phyloP scores from a whole-genome alignment of 345 rosid species.

The Linum tenue region DNA sequence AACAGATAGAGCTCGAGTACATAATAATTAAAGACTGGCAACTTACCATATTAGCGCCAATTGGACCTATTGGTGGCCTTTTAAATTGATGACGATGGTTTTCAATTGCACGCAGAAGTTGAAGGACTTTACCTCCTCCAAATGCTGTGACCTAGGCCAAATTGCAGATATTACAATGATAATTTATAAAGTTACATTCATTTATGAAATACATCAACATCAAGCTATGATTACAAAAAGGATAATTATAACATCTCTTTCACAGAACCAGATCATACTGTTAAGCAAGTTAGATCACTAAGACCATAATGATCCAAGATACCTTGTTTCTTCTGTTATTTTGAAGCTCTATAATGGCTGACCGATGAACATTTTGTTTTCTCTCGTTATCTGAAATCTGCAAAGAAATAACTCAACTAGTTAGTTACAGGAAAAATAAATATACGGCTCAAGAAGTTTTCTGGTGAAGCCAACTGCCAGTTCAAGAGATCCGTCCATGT shows the following conservation, averaged over 20 bases:
- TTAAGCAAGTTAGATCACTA: neutral
- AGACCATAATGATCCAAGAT: conserved; percentile 8
- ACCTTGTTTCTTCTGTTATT: conserved; percentile 74
- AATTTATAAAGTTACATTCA: too few relatives aligned
- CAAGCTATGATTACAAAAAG: too few relatives aligned
- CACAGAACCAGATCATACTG: too few relatives aligned
- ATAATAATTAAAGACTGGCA: too few relatives aligned
- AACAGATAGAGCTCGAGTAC: too few relatives aligned
- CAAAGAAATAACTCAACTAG: conserved; percentile 9
- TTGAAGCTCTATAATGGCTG: conserved; percentile 41
- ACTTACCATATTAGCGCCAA: conserved; percentile 90
- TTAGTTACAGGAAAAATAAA: neutral
- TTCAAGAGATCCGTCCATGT: neutral
- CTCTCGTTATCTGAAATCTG: conserved; percentile 50
- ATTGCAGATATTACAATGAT: too few relatives aligned
- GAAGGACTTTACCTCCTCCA: conserved; percentile 78
- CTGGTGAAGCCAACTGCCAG: neutral
- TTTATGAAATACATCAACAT: too few relatives aligned
- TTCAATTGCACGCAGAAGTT: conserved; percentile 67
- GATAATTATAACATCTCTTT: too few relatives aligned
- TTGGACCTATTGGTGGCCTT: too few relatives aligned
- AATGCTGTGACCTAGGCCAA: conserved; percentile 85
- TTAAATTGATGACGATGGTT: conserved; percentile 46
- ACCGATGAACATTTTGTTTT: conserved; percentile 24
- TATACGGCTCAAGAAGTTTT: neutral